Percentiles rank a stretch among this genome's conserved stretches.
phyloP scores from a whole-genome alignment of 164 flowering plant genomes.

The Umbilicus rupestris region DNA sequence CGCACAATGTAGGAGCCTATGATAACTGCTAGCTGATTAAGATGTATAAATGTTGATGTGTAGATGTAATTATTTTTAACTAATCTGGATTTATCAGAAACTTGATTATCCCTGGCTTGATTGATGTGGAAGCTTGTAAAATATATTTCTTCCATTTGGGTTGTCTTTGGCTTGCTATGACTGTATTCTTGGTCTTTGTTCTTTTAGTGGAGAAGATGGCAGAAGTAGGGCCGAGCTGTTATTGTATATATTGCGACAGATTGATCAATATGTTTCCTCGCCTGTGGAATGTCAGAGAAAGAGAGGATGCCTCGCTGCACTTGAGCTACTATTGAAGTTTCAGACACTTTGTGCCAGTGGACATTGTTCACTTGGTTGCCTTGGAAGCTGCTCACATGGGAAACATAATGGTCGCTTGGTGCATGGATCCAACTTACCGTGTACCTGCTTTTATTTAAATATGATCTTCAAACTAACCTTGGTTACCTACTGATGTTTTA shows the following conservation, averaged over 20 bases:
- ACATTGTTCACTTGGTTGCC: slow-evolving; percentile 70
- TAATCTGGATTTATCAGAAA: background rate
- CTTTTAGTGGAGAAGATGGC: slow-evolving; percentile 90
- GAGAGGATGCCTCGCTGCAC: slow-evolving; percentile 81
- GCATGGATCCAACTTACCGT: slow-evolving; percentile 55
- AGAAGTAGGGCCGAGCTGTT: slow-evolving; percentile 89
- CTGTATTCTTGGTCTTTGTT: background rate
- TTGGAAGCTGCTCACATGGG: slow-evolving; percentile 60
- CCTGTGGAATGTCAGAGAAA: slow-evolving; percentile 74
- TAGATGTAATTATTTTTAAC: background rate
- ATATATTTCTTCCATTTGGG: background rate
- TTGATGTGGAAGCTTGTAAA: too few relatives aligned
- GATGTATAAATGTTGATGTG: background rate
- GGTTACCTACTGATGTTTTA: slow-evolving; percentile 1
- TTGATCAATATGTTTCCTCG: slow-evolving; percentile 82
- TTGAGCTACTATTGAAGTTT: slow-evolving; percentile 82
- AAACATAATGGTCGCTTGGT: slow-evolving; percentile 45
- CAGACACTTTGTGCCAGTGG: slow-evolving; percentile 70
- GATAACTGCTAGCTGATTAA: background rate
- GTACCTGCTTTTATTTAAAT: slow-evolving; percentile 23
- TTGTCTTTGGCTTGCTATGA: background rate
- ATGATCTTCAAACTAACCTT: background rate
- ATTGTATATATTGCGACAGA: slow-evolving; percentile 68
- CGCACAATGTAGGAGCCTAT: background rate
- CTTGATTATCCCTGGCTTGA: background rate